A percentile compares a stretch with the other conserved stretches of the same genome.
Conservation (phyloP, 1,284 basidiomycete genomes). For the Fomitopsis betulina region DNA sequence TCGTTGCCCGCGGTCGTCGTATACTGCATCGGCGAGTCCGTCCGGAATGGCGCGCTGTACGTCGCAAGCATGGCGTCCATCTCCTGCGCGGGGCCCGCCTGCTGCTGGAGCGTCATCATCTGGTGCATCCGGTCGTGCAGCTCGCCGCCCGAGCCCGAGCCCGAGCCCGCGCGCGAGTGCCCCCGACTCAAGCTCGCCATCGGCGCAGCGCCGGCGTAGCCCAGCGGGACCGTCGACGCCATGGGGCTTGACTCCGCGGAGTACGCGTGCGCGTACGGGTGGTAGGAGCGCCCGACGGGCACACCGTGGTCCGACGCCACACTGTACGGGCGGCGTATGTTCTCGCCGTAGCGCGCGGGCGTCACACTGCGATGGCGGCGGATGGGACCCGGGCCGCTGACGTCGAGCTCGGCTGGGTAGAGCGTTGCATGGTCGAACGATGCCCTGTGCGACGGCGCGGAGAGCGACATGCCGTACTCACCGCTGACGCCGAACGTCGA, state of each 20-base stretch:
- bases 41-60: slow-evolving; percentile 20
- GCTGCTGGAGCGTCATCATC: slow-evolving; percentile 24
- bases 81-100: slow-evolving; percentile 9
- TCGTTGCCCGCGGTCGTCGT: slow-evolving; percentile 9
- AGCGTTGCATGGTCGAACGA: slow-evolving; percentile 55
- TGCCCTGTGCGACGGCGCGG: slow-evolving; percentile 64
- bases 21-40: slow-evolving; percentile 27
- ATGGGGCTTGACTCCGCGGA: slow-evolving; percentile 59
- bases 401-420: slow-evolving; percentile 38
- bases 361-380: slow-evolving; percentile 72
- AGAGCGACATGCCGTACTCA: slow-evolving; percentile 40
- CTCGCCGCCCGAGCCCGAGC: slow-evolving; percentile 25
- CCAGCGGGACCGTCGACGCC: slow-evolving; percentile 43
- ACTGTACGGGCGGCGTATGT: slow-evolving; percentile 46
- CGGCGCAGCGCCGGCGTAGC: slow-evolving; percentile 18
- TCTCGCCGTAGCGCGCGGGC: slow-evolving; percentile 47
- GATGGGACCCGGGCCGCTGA: slow-evolving; percentile 46
- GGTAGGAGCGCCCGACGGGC: slow-evolving; percentile 37
- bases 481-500: slow-evolving; percentile 3
- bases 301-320: slow-evolving; percentile 35
- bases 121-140: slow-evolving; percentile 29
- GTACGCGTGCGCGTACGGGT: slow-evolving; percentile 44
- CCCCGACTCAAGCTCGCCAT: slow-evolving; percentile 4
- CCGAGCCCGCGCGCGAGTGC: slow-evolving; percentile 20
- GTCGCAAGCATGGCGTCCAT: slow-evolving; percentile 6